phyloP scores from a whole-genome alignment of 2,329 filamentous ascomycete genomes.

The Epichloe bromicola region DNA sequence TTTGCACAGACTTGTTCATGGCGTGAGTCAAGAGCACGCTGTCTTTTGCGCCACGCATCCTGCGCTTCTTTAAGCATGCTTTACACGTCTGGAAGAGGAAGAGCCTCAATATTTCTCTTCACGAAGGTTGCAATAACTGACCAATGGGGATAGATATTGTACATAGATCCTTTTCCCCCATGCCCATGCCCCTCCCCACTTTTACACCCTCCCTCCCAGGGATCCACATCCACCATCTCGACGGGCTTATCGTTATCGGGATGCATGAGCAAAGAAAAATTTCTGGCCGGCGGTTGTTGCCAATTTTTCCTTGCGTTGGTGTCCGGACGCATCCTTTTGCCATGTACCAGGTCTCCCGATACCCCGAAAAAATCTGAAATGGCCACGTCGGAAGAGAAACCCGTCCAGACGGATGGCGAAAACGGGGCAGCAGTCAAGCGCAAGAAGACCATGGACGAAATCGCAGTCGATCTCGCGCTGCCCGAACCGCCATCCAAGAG shows the following conservation, averaged over 20 bases:
- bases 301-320: not conserved
- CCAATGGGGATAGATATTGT: too few species aligned
- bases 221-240: not conserved
- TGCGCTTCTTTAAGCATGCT: too few species aligned
- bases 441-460: conserved; percentile 59
- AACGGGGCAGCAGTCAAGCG: conserved; percentile 40
- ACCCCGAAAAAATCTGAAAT: conserved; percentile 1
- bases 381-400: conserved; percentile 7
- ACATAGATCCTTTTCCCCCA: not conserved
- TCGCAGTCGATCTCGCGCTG: conserved; percentile 80
- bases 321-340: not conserved
- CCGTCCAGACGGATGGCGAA: conserved; percentile 2
- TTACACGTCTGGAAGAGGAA: too few species aligned
- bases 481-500: conserved; percentile 95
- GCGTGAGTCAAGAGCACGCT: too few species aligned
- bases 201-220: too few species aligned
- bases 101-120: too few species aligned
- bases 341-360: not conserved
- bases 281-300: not conserved
- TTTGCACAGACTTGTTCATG: too few species aligned
- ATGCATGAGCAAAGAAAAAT: not conserved
- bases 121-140: too few species aligned
- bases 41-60: too few species aligned
- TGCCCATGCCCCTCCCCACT: not conserved
- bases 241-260: not conserved